These are phyloP conservation scores for Candida sphagnicola DNA, from an alignment of 805 yeast species.

Conservation along the genomic window DNA sequence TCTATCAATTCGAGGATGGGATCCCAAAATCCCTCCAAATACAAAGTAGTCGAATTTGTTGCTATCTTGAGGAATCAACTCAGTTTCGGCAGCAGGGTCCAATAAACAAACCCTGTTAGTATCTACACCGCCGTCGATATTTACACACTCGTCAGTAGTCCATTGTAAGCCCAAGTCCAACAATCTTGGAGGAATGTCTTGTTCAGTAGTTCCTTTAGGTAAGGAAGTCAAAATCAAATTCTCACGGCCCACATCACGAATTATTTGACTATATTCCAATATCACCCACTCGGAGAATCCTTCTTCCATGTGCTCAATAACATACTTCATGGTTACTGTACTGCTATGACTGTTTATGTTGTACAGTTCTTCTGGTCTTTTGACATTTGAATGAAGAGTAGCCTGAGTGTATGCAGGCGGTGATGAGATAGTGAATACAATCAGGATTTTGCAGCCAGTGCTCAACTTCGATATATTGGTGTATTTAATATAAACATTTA, in stretches of 20 bases:
- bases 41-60: conserved; percentile 77
- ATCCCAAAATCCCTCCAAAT: conserved; percentile 95
- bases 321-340: conserved; percentile 66
- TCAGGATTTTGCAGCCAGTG: not conserved
- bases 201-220: conserved; percentile 55
- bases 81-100: conserved; percentile 82
- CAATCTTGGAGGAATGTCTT: conserved; percentile 61
- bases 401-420: not conserved
- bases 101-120: conserved; percentile 67
- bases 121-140: conserved; percentile 42
- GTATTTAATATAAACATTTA: too few relatives aligned
- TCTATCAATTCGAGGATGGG: conserved; percentile 90
- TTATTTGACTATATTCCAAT: conserved; percentile 79
- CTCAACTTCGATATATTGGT: not conserved
- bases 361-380: too few relatives aligned
- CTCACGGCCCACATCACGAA: conserved; percentile 74
- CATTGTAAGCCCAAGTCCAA: conserved; percentile 66
- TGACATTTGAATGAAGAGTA: not conserved
- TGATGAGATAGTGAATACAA: too few relatives aligned
- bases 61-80: conserved; percentile 68
- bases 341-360: too few relatives aligned
- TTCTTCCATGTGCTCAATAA: conserved; percentile 96
- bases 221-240: conserved; percentile 76
- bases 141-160: conserved; percentile 71
- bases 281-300: conserved; percentile 97